A percentile compares a stretch with the other conserved stretches of the same genome.
Evolutionary conservation across 2,329 filamentous ascomycete species (phyloP).

Genomic region (Fusarium udum): DNA sequence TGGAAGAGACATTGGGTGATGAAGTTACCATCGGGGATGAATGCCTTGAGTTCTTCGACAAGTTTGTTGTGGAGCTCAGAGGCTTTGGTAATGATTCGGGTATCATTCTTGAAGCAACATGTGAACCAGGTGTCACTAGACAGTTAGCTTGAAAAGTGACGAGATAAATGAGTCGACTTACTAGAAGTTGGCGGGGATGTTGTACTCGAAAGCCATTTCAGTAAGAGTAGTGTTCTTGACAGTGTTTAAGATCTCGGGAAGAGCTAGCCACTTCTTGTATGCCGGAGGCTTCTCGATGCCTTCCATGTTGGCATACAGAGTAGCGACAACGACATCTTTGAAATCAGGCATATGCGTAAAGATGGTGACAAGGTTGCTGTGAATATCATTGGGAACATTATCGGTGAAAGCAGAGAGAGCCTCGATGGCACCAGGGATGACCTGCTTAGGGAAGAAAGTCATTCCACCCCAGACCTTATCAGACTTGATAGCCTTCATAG

Average conservation of each 20-base stretch:
- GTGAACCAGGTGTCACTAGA: slow-evolving; percentile 27
- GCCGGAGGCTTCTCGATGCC: slow-evolving; percentile 21
- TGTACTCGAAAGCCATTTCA: slow-evolving; percentile 33
- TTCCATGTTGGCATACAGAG: slow-evolving; percentile 23
- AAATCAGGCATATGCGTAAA: slow-evolving; percentile 20
- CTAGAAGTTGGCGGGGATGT: slow-evolving; percentile 25
- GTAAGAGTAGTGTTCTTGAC: slow-evolving; percentile 27
- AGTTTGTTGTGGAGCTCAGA: slow-evolving; percentile 21
- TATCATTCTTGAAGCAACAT: slow-evolving; percentile 26
- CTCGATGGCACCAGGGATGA: slow-evolving; percentile 15
- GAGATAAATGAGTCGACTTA: neutral
- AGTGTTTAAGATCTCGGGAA: slow-evolving; percentile 24
- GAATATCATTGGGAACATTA: slow-evolving; percentile 17
- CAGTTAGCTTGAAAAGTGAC: neutral
- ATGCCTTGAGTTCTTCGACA: slow-evolving; percentile 18
- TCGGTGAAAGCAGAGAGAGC: slow-evolving; percentile 8
- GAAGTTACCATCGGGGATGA: slow-evolving; percentile 24
- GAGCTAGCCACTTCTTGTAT: slow-evolving; percentile 29
- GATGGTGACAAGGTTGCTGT: slow-evolving; percentile 22
- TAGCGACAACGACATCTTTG: slow-evolving; percentile 17
- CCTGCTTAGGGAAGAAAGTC: slow-evolving; percentile 21
- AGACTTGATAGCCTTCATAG: slow-evolving; percentile 39
- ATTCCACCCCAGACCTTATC: slow-evolving; percentile 33
- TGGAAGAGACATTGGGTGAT: slow-evolving; percentile 28
- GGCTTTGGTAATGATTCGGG: slow-evolving; percentile 17